phyloP scores from a whole-genome alignment of 176 grass and related monocot species.

The Aechmea fasciata region DNA sequence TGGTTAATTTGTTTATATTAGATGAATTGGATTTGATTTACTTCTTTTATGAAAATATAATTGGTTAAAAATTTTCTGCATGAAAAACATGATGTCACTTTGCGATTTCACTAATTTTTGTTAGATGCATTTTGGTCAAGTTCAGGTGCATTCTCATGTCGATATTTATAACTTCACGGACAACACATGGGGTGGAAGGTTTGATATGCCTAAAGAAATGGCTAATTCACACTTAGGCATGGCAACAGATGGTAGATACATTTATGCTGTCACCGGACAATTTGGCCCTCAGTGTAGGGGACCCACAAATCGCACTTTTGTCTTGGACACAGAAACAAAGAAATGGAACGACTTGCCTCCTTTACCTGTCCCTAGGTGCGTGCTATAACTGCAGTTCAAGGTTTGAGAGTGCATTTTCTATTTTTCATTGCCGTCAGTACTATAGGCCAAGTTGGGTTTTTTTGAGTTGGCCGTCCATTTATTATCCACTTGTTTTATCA shows the following conservation, averaged over 20 bases:
- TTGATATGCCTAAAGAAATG: slow-evolving; percentile 78
- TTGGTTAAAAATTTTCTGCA: neutral
- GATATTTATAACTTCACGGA: slow-evolving; percentile 78
- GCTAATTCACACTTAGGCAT: slow-evolving; percentile 82
- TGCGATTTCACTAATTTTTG: slow-evolving; percentile 14
- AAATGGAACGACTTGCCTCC: slow-evolving; percentile 54
- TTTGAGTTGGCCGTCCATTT: neutral
- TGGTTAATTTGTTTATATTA: neutral
- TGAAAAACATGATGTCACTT: neutral
- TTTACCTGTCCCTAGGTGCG: slow-evolving; percentile 66
- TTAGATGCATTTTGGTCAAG: neutral
- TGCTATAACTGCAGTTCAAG: slow-evolving; percentile 3
- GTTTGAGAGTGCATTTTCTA: neutral
- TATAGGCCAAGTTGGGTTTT: neutral
- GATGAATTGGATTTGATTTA: neutral
- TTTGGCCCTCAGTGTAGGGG: slow-evolving; percentile 61
- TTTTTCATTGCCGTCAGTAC: neutral
- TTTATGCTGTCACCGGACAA: slow-evolving; percentile 75
- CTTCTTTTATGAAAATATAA: neutral
- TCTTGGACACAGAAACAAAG: slow-evolving; percentile 65
- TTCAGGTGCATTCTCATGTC: slow-evolving; percentile 87
- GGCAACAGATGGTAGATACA: slow-evolving; percentile 68
- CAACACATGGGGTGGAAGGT: slow-evolving; percentile 56
- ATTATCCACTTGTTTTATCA: neutral
- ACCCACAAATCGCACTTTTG: slow-evolving; percentile 58